Evolutionary conservation across 495 filamentous ascomycete genomes (phyloP).

Genomic region (Lophium mytilinum): DNA sequence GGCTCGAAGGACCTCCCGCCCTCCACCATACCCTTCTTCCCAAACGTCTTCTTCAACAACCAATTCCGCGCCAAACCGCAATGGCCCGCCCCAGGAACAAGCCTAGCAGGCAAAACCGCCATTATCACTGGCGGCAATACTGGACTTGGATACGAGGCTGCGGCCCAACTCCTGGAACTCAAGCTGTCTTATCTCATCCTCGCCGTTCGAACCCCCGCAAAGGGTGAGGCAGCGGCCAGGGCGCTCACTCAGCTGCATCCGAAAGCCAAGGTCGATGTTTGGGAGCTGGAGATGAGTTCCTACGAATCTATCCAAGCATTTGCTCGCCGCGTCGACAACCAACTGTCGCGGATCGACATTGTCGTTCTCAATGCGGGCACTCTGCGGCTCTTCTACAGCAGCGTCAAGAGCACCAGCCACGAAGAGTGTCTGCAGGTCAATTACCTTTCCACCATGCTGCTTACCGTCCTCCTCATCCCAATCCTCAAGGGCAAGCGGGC

Average conservation of each 20-base stretch:
- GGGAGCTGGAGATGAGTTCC: constrained; percentile 46
- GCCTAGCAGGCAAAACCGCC: constrained; percentile 17
- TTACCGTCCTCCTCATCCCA: constrained; percentile 37
- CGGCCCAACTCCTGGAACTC: constrained; percentile 22
- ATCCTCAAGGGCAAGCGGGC: constrained; percentile 23
- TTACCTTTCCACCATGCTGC: constrained; percentile 41
- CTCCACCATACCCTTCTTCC: constrained; percentile 10
- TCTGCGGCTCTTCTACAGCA: constrained; percentile 24
- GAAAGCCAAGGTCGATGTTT: constrained; percentile 39
- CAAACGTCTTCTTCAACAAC: constrained; percentile 16
- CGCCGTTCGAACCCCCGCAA: constrained; percentile 28
- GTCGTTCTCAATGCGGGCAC: constrained; percentile 42
- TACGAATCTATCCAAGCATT: constrained; percentile 45
- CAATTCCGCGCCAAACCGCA: constrained; percentile 27
- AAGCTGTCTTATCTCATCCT: constrained; percentile 25
- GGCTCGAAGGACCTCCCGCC: constrained; percentile 23
- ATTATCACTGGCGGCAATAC: constrained; percentile 27
- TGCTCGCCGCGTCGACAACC: constrained; percentile 34
- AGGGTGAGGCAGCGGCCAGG: constrained; percentile 39
- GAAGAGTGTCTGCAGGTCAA: constrained; percentile 49
- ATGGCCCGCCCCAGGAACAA: constrained; percentile 11
- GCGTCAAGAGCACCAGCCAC: constrained; percentile 35
- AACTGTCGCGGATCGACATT: constrained; percentile 31
- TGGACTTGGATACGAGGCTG: constrained; percentile 27
- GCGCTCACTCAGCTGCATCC: constrained; percentile 29